Percentiles rank a stretch among this genome's conserved stretches.
Evolutionary conservation across 2,329 filamentous ascomycete genomes (phyloP).

Genomic region (Claviceps sp.): DNA sequence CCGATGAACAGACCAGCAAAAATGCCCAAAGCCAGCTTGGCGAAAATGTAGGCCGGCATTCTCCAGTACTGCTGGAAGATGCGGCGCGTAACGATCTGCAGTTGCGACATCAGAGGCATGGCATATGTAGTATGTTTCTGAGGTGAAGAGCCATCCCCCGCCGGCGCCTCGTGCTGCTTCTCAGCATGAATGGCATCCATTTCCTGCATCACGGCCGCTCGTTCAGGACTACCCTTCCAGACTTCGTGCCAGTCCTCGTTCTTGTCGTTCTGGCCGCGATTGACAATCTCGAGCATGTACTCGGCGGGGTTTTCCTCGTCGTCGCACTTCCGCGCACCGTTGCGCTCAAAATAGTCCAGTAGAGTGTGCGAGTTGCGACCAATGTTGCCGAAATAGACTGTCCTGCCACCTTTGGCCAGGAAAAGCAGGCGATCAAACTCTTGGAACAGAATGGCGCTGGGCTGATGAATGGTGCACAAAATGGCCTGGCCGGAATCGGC

Average conservation of each 20-base stretch:
- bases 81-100: constrained; percentile 49
- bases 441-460: constrained; percentile 37
- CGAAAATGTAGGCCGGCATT: constrained; percentile 63
- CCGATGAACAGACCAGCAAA: constrained; percentile 58
- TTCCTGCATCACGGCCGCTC: constrained; percentile 39
- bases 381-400: constrained; percentile 57
- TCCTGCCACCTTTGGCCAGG: constrained; percentile 50
- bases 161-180: constrained; percentile 13
- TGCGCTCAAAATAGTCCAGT: constrained; percentile 48
- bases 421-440: constrained; percentile 49
- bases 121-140: constrained; percentile 54
- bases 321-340: constrained; percentile 47
- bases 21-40: constrained; percentile 49
- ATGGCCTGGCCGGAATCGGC: constrained; percentile 40
- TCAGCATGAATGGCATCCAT: constrained; percentile 49
- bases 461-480: constrained; percentile 43
- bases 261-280: constrained; percentile 23
- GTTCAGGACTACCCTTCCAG: constrained; percentile 44
- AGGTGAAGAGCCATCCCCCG: constrained; percentile 9
- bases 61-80: constrained; percentile 80
- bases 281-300: constrained; percentile 52
- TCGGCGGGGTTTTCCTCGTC: constrained; percentile 59
- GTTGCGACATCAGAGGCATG: constrained; percentile 54
- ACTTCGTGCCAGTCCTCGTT: constrained; percentile 52
- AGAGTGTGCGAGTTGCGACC: constrained; percentile 44